Base-by-base conservation (phyloP, 2,329 filamentous ascomycete genomes). In the Cladorrhinum sp. region DNA sequence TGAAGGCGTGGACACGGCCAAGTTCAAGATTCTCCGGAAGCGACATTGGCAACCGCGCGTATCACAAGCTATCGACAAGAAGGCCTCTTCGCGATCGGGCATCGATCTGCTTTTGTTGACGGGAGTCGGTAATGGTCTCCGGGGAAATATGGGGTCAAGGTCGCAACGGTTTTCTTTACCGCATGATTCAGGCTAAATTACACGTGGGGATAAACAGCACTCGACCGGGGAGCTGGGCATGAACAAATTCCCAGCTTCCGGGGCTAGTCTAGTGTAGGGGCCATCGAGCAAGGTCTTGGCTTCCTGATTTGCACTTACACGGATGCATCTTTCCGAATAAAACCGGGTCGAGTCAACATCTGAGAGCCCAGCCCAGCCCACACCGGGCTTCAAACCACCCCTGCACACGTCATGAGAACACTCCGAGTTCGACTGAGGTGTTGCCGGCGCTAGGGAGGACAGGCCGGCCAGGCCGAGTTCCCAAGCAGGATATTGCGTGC, bases 251-350 rank as follows among this genome's bases (percentile, higher is more conserved):
- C 65, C 64, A 49, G 50, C 24, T 59, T 52, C 62, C 64, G 32
- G 64, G 58, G 61, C 62, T 18, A 25, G n/a, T n/a, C n/a, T n/a
- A n/a, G n/a, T n/a, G n/a, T n/a, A n/a, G n/a, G 32, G 50, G 48
- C n/a, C 18, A 22, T 50, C 22, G 58, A 58, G 55, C 58, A 29
- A 36, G 38, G 60, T 29, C 58, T 64, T 63, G 62, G 60, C 62
- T 64, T 61, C 58, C 66, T 58, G 36, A 64, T 64, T 62, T 48
- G 59, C 53, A 54, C 48, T 32, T 16, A 22, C 45, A 49, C 63
- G 63, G 66, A 66, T n/a, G 51, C 16, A 8, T 20, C 22, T 62
- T n/a, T 67, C 66, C 66, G 64, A 65, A 50, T 45, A 63, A 62
- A 66, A 65, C 57, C 57, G 61, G 64, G 61, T 63, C 49, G 29